Base-by-base conservation (phyloP, 2,329 filamentous ascomycete genomes). In the Arthrobotrys iridis region DNA sequence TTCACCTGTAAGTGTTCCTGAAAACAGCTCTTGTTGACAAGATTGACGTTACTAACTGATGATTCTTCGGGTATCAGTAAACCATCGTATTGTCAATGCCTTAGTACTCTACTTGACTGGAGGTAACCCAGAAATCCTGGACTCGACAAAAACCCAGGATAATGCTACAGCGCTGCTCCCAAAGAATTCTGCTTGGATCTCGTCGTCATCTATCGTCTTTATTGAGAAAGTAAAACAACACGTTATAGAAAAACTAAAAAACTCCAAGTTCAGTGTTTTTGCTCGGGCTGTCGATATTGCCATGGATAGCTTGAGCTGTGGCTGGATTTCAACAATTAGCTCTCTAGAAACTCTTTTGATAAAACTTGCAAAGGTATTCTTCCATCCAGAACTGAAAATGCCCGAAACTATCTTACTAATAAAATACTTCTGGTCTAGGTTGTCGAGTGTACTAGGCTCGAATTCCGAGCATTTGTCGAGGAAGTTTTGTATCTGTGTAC, bases 271-370 rank as follows among this genome's bases (percentile, higher is more conserved):
- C 33, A 22, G 11, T 11, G 20, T 41, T 13, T 75, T 75, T 20
- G 41, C 52, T 5, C 41, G 59, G 13, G 71, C 57, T 10, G 58
- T 75, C 2, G 63, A 75, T 43, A 63, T 68, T 11, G 71, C 57
- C 2, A 67, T 67, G 63, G 71, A 75, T 22, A 64, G 71, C 26
- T 33, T 75, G 20, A 75, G 57, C 33, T 75, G 63, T 30, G 63
- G 71, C 26, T 75, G 71, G 71, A 68, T 75, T 11, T 75, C 71
- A 5, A 68, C 57, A n/a, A 58, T 68, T 26, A 64, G 59, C 8
- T 40, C 45, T 37, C 30, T 75, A 40, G 71, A 68, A 13, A 7
- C 46, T 4, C 10, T 68, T 4, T 33, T 75, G 24, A 28, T 75
- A 11, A 50, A 28, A 28, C 33, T 75, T 13, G 63, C 63, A n/a